Conservation (phyloP, 139 green algal species). For the Bryopsis sp. region DNA sequence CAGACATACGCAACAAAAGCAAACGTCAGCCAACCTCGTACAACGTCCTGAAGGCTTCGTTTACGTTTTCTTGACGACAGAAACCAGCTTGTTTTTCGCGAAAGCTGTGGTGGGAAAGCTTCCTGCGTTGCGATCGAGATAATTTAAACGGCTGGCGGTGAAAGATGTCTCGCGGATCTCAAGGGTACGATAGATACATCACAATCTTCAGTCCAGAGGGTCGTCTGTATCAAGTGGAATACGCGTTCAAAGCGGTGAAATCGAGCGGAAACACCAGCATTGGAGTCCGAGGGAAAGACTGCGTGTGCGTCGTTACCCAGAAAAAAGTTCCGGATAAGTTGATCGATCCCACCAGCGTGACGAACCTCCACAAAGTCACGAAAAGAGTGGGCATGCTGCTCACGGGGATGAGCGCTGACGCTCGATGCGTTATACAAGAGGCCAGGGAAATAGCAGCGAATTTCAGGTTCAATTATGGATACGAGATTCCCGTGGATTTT, state of each 20-base stretch:
- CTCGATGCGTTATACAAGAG: slow-evolving; percentile 76
- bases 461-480: slow-evolving; percentile 91
- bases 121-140: no score
- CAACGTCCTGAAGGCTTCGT: no score
- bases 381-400: slow-evolving; percentile 84
- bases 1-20: no score
- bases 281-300: slow-evolving; percentile 83
- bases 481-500: slow-evolving; percentile 91
- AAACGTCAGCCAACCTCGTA: no score
- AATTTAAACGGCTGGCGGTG: no score
- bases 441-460: slow-evolving; percentile 80
- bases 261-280: slow-evolving; percentile 82
- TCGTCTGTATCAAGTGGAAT: slow-evolving; percentile 95
- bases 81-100: no score
- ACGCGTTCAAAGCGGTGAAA: slow-evolving; percentile 97
- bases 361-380: slow-evolving; percentile 83
- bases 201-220: slow-evolving; percentile 96
- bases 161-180: slow-evolving; percentile 61
- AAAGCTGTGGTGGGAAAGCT: no score
- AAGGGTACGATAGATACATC: slow-evolving; percentile 88
- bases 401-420: slow-evolving; percentile 82
- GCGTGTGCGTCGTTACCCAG: slow-evolving; percentile 85
- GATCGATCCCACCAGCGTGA: slow-evolving; percentile 81
- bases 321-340: slow-evolving; percentile 93
- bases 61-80: no score